Percentiles rank a stretch among this genome's conserved stretches.
Evolutionary conservation across 805 yeast genomes (phyloP).

Genomic region (Zygosaccharomyces siamensis): DNA sequence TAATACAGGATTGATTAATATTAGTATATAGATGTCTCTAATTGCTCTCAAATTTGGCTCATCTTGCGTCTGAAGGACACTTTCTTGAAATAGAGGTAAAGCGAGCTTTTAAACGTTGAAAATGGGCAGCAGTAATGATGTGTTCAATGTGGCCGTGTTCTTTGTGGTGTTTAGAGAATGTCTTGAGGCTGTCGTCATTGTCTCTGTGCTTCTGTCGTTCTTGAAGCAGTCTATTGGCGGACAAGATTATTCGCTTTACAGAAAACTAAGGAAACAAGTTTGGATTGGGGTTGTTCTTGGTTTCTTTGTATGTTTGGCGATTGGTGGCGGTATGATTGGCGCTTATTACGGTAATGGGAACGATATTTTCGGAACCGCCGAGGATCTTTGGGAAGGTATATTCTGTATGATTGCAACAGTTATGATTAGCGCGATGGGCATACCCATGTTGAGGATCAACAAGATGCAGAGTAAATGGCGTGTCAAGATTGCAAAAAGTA

Average conservation of each 20-base stretch:
- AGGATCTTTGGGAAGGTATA: slow-evolving; percentile 96
- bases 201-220: slow-evolving; percentile 88
- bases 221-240: slow-evolving; percentile 77
- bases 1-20: neutral
- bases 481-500: slow-evolving; percentile 82
- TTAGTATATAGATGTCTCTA: neutral
- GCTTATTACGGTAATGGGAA: slow-evolving; percentile 76
- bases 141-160: slow-evolving; percentile 56
- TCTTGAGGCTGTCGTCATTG: slow-evolving; percentile 85
- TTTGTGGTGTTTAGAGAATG: slow-evolving; percentile 92
- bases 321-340: slow-evolving; percentile 94
- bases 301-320: slow-evolving; percentile 66
- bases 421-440: slow-evolving; percentile 89
- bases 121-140: slow-evolving; percentile 27
- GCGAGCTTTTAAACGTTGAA: neutral
- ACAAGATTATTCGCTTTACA: slow-evolving; percentile 50
- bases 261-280: slow-evolving; percentile 66
- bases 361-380: slow-evolving; percentile 82
- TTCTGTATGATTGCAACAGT: slow-evolving; percentile 86
- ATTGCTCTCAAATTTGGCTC: neutral
- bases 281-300: slow-evolving; percentile 81
- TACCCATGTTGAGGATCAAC: slow-evolving; percentile 92
- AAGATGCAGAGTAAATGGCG: slow-evolving; percentile 98
- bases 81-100: neutral
- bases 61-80: neutral